Evolutionary conservation across 1,284 basidiomycete genomes (phyloP).

Genomic region (Papiliotrema laurentii): DNA sequence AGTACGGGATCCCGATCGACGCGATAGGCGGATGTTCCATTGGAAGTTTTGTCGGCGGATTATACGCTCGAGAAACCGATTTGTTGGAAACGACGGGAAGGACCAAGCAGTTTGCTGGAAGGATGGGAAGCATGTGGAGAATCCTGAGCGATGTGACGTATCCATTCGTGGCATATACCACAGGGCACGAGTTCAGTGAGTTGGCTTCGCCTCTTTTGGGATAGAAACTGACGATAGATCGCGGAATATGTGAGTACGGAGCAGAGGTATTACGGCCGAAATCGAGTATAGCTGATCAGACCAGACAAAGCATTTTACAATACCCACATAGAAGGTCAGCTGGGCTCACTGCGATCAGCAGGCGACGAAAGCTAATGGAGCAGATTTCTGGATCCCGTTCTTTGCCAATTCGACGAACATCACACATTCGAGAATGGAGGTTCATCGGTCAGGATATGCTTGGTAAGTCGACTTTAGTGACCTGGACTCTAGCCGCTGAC

Average conservation of each 20-base stretch:
- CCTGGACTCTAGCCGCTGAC: constrained; percentile 4
- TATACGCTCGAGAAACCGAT: constrained; percentile 93
- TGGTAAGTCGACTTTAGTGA: constrained; percentile 55
- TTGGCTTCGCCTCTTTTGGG: neutral
- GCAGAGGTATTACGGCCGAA: constrained; percentile 46
- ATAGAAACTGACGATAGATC: constrained; percentile 27
- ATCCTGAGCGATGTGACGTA: constrained; percentile 94
- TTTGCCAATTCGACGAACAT: constrained; percentile 99
- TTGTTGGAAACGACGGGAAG: constrained; percentile 78
- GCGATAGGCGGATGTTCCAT: constrained; percentile 85
- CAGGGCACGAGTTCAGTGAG: constrained; percentile 79
- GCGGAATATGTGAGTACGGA: constrained; percentile 52
- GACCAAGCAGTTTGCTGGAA: constrained; percentile 65
- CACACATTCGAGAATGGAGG: constrained; percentile 92
- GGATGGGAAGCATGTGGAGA: constrained; percentile 91
- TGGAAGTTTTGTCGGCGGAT: constrained; percentile 87
- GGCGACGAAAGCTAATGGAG: neutral
- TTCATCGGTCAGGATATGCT: constrained; percentile 93
- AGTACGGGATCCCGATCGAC: constrained; percentile 89
- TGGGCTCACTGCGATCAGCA: neutral
- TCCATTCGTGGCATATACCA: constrained; percentile 95
- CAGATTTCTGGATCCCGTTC: constrained; percentile 96
- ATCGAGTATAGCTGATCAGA: constrained; percentile 8
- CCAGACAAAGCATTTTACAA: constrained; percentile 66
- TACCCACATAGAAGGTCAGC: constrained; percentile 74